Conservation (phyloP, 164 flowering plant species). For the Hamamelis virginiana region DNA sequence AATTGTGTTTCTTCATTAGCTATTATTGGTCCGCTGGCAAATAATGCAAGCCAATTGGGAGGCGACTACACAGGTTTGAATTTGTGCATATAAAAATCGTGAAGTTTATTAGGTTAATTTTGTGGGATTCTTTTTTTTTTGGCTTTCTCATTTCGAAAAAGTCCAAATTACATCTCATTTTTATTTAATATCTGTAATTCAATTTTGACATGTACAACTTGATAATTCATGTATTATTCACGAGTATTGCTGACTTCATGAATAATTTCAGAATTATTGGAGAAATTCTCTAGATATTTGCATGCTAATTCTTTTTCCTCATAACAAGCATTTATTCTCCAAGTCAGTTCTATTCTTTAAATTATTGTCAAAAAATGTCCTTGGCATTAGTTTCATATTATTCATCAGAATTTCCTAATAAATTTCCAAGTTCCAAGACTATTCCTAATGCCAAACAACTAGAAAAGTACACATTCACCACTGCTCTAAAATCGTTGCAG, state of each 20-base stretch:
- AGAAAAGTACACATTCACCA: not conserved
- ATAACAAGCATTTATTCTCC: no score
- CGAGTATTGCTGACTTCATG: no score
- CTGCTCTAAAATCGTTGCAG: not conserved
- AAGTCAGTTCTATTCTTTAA: no score
- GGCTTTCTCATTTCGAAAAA: no score
- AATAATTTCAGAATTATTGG: no score
- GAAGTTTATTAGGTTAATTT: not conserved
- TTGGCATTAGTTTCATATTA: no score
- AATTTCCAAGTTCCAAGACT: no score
- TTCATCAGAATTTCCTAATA: no score
- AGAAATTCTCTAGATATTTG: no score
- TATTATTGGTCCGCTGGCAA: conserved; percentile 78
- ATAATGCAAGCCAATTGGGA: conserved; percentile 42
- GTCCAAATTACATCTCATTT: not conserved
- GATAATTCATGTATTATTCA: not conserved
- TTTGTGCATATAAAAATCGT: not conserved
- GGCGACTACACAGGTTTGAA: conserved; percentile 80
- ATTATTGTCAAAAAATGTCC: no score
- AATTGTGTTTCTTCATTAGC: conserved; percentile 53
- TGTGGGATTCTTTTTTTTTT: no score
- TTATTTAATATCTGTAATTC: not conserved
- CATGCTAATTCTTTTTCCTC: no score
- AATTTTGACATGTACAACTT: not conserved
- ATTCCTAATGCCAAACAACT: not conserved